Evolutionary conservation across 2,329 filamentous ascomycete genomes (phyloP).

Genomic region (Metarhizium robertsii): DNA sequence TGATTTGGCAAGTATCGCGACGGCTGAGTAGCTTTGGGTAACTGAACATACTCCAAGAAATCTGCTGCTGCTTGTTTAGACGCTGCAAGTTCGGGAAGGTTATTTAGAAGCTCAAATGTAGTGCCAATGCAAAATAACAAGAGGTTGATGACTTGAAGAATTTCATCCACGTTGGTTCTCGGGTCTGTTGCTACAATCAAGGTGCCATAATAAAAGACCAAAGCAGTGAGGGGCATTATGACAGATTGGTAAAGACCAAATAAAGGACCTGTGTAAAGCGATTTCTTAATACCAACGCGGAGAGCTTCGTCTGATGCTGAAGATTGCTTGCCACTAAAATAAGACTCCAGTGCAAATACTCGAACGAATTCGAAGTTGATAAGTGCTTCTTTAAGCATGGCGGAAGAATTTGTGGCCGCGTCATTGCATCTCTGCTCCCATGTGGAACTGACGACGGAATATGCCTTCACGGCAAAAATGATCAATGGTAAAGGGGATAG

Average conservation of each 20-base stretch:
- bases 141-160: slow-evolving; percentile 70
- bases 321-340: slow-evolving; percentile 58
- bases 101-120: slow-evolving; percentile 57
- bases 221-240: slow-evolving; percentile 61
- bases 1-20: slow-evolving; percentile 24
- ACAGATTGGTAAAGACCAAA: slow-evolving; percentile 72
- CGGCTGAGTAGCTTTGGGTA: slow-evolving; percentile 43
- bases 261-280: slow-evolving; percentile 57
- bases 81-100: slow-evolving; percentile 72
- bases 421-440: slow-evolving; percentile 66
- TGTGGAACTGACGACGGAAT: slow-evolving; percentile 52
- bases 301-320: slow-evolving; percentile 42
- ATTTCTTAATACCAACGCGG: slow-evolving; percentile 54
- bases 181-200: slow-evolving; percentile 45
- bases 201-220: slow-evolving; percentile 79
- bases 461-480: slow-evolving; percentile 54
- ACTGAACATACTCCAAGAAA: slow-evolving; percentile 54
- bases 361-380: slow-evolving; percentile 71
- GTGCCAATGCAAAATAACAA: slow-evolving; percentile 77
- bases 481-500: slow-evolving; percentile 61
- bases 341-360: slow-evolving; percentile 60
- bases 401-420: slow-evolving; percentile 48
- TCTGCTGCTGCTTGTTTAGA: slow-evolving; percentile 63
- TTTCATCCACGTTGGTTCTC: slow-evolving; percentile 40
- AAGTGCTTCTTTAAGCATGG: slow-evolving; percentile 61